These are phyloP conservation scores for Crucibulum laeve DNA, from an alignment of 768 basidiomycete genomes.

Conservation along the genomic window DNA sequence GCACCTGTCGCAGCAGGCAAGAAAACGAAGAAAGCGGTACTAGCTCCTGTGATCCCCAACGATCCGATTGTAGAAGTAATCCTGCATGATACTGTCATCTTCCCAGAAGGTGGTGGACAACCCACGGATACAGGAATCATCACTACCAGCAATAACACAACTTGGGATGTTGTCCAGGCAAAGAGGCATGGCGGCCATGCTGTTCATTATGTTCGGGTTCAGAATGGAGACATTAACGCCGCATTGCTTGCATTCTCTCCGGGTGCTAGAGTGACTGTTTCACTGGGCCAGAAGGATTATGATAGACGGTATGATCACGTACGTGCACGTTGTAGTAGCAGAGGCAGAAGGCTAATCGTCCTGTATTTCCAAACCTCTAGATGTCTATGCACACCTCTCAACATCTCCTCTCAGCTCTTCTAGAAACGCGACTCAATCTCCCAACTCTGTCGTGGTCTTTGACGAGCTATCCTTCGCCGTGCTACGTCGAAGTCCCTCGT, in stretches of 20 bases:
- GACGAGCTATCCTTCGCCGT: constrained; percentile 59
- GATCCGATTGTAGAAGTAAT: constrained; percentile 59
- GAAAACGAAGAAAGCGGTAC: constrained; percentile 53
- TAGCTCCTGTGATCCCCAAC: constrained; percentile 36
- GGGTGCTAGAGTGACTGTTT: constrained; percentile 47
- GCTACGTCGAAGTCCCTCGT: constrained; percentile 74
- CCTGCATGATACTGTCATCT: constrained; percentile 73
- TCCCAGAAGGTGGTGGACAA: constrained; percentile 82
- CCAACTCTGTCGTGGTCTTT: constrained; percentile 84
- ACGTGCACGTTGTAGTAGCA: constrained; percentile 16
- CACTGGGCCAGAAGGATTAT: constrained; percentile 56
- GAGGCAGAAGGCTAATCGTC: constrained; percentile 1
- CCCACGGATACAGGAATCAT: constrained; percentile 69
- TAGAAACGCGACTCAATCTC: constrained; percentile 58
- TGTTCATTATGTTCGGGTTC: constrained; percentile 62
- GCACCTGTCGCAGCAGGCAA: constrained; percentile 37
- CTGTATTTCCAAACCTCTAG: constrained; percentile 24
- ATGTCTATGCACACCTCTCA: constrained; percentile 86
- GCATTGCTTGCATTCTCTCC: constrained; percentile 44
- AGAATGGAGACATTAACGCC: constrained; percentile 30
- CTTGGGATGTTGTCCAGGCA: constrained; percentile 60
- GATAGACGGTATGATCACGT: constrained; percentile 73
- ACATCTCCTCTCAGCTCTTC: constrained; percentile 77
- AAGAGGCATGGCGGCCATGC: constrained; percentile 70
- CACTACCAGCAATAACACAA: constrained; percentile 32